Conservation (phyloP, 441 rosid species). For the Cnidoscolus chayamansa region DNA sequence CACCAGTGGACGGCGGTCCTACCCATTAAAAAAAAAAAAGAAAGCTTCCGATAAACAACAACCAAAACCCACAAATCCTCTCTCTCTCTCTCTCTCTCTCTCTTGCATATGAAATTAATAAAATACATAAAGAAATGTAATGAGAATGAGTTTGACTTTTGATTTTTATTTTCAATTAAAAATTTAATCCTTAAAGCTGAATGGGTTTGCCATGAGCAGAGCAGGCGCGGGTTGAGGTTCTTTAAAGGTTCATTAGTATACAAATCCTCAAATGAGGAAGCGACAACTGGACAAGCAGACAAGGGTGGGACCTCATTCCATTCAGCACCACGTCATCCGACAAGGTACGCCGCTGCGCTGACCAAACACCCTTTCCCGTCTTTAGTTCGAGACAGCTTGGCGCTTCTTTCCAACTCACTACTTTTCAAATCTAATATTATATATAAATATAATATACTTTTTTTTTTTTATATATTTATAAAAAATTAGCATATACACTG, state of each 20-base stretch:
- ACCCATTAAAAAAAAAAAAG: neutral
- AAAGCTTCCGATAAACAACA: conserved; percentile 1
- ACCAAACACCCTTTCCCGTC: neutral
- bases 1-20: conserved; percentile 46
- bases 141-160: no score
- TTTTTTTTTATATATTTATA: no score
- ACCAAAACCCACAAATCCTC: neutral
- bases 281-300: conserved; percentile 39
- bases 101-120: no score
- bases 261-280: neutral
- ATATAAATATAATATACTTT: no score
- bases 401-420: conserved; percentile 6
- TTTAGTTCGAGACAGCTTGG: conserved; percentile 26
- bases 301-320: conserved; percentile 17
- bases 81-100: no score
- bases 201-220: no score
- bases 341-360: conserved; percentile 33
- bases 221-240: no score
- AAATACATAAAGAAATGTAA: no score
- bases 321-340: conserved; percentile 35
- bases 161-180: no score
- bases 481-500: no score
- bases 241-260: neutral
- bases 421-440: no score
- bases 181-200: no score